These are phyloP conservation scores for Canariomyces notabilis DNA, from an alignment of 2,329 filamentous ascomycete genomes.

Conservation along the genomic window DNA sequence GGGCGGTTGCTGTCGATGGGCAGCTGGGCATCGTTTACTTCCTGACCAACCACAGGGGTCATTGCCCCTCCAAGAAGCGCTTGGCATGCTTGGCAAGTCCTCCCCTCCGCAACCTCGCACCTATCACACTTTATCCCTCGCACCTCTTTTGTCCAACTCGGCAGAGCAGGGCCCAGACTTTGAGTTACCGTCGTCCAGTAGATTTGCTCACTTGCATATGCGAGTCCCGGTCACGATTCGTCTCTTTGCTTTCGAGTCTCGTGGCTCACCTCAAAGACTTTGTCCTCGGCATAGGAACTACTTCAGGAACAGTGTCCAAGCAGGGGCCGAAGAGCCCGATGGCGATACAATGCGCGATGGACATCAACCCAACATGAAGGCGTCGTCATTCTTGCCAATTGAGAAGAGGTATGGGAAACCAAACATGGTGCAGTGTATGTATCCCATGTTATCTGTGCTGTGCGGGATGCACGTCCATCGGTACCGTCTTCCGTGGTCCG, in stretches of 20 bases:
- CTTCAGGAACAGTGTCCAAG: too few relatives aligned
- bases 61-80: conserved; percentile 13
- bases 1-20: conserved; percentile 12
- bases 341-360: neutral
- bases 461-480: conserved; percentile 16
- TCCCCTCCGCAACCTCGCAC: too few relatives aligned
- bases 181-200: conserved; percentile 23
- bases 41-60: conserved; percentile 25
- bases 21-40: conserved; percentile 10
- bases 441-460: conserved; percentile 4
- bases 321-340: neutral
- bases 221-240: conserved; percentile 18
- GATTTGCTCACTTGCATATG: conserved; percentile 22
- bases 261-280: too few relatives aligned
- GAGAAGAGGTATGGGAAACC: neutral
- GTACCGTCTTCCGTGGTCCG: conserved; percentile 15
- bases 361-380: too few relatives aligned
- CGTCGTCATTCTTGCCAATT: neutral
- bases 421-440: neutral
- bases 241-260: too few relatives aligned
- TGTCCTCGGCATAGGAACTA: too few relatives aligned
- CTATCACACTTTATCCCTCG: too few relatives aligned
- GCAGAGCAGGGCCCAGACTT: conserved; percentile 18
- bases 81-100: conserved; percentile 10
- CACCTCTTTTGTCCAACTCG: conserved; percentile 20